Base-by-base conservation (phyloP, 108 stramenopile species). In the Stephanodiscus triporus region DNA sequence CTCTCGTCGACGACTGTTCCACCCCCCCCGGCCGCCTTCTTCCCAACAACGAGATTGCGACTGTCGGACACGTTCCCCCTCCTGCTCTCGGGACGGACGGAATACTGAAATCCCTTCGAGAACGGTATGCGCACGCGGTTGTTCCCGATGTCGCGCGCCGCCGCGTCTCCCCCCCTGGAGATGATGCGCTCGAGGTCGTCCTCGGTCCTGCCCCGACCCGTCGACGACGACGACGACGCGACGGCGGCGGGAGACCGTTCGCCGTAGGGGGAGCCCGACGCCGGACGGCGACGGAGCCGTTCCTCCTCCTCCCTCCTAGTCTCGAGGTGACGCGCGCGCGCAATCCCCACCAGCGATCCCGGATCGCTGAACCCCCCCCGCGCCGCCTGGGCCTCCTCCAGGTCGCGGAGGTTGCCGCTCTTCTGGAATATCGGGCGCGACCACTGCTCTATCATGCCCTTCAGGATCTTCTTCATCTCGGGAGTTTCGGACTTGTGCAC, bases 361-460 rank as follows among this genome's bases (percentile, higher is more conserved):
- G 38, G 47, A 50, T 72, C 70, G 48, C 84, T 87, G 24, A 51
- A 51, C 20, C 42, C 72, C 29, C 77, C 87, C 57, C 95, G 83
- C 34, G 73, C 64, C 53, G 85, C 81, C 14, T 89, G 89, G 8
- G 82, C 88, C 37, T 80, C 84, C 68, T 89, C 91, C 76, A 95
- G 77, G 71, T 94, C 92, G 38, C 84, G 63, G 84, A 93, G 85
- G 73, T 97, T 93, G 1, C 91, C 93, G n/a, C 88, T 89, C 83
- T 97, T 97, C 69, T 91, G 84, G 82, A 95, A 95, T 50, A 97
- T 95, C 22, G 87, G 93, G 10, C 96, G 85, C 72, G 87, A 89
- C 96, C 96, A 97, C 70, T 90, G 89, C 62, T 97, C 94, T 70
- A 97, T 95, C 60, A 91, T 68, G 17, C 49, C 59, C 56, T 85